Evolutionary conservation across 108 stramenopile species (phyloP).

Genomic region (Discostella stelligeroides): DNA sequence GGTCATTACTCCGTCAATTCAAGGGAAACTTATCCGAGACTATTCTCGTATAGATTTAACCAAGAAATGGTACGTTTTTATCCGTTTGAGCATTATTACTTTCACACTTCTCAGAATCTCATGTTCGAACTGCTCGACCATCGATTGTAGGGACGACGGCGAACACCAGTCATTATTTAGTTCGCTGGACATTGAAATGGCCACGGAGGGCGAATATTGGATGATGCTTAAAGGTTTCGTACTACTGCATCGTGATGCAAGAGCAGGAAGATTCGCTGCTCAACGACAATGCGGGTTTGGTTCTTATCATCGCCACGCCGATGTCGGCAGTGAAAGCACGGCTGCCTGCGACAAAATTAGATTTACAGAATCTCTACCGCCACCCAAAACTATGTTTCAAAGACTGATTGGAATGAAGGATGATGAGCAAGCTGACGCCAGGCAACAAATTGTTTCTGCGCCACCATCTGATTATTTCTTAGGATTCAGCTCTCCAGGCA

Average conservation of each 20-base stretch:
- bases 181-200: constrained; percentile 84
- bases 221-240: constrained; percentile 85
- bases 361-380: constrained; percentile 40
- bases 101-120: not conserved
- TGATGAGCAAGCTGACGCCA: constrained; percentile 41
- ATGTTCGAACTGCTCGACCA: not conserved
- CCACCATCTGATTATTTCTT: constrained; percentile 82
- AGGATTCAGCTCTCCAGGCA: constrained; percentile 73
- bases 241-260: constrained; percentile 83
- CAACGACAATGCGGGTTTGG: constrained; percentile 79
- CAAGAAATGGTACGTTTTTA: constrained; percentile 62
- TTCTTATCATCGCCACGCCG: constrained; percentile 48
- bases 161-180: constrained; percentile 60
- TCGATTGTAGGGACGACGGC: constrained; percentile 50
- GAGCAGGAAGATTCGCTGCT: constrained; percentile 73
- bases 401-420: constrained; percentile 50
- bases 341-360: constrained; percentile 7
- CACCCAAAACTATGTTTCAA: constrained; percentile 37
- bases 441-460: constrained; percentile 46
- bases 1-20: constrained; percentile 47
- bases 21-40: constrained; percentile 36
- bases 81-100: not conserved
- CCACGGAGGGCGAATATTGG: constrained; percentile 91
- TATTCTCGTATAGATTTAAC: constrained; percentile 42
- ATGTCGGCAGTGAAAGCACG: constrained; percentile 15